Conservation (phyloP, 140 eudicot species). For the Oenanthe javanica region DNA sequence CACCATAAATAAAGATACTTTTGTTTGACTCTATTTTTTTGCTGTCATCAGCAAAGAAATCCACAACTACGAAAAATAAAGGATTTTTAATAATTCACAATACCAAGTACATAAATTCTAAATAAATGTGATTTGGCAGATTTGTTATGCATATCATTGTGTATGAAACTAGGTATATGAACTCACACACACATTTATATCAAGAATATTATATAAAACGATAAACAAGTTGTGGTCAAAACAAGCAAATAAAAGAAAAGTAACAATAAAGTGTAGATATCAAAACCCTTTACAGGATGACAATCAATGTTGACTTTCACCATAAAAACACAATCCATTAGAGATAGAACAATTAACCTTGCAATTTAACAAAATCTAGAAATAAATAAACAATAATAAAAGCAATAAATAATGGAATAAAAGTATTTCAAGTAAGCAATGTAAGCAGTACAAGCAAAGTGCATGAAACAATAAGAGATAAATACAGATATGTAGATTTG, state of each 20-base stretch:
- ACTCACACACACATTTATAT: neutral
- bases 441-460: too few relatives aligned
- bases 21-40: constrained; percentile 33
- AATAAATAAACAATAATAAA: neutral
- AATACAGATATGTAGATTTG: neutral
- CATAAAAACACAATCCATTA: constrained; percentile 1
- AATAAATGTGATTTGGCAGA: too few relatives aligned
- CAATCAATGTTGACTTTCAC: neutral
- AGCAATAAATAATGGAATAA: neutral
- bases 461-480: neutral
- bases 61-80: neutral
- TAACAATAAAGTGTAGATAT: neutral
- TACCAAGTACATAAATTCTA: neutral
- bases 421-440: neutral
- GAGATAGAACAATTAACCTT: neutral
- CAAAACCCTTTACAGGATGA: neutral
- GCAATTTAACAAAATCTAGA: neutral
- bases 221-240: neutral
- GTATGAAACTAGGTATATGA: too few relatives aligned
- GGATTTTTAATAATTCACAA: neutral
- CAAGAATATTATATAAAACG: too few relatives aligned
- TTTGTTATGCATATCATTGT: too few relatives aligned
- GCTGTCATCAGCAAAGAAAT: constrained; percentile 28
- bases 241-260: neutral
- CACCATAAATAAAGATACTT: neutral